phyloP scores from a whole-genome alignment of 2,329 filamentous ascomycete genomes.

The Penicillium sp. region DNA sequence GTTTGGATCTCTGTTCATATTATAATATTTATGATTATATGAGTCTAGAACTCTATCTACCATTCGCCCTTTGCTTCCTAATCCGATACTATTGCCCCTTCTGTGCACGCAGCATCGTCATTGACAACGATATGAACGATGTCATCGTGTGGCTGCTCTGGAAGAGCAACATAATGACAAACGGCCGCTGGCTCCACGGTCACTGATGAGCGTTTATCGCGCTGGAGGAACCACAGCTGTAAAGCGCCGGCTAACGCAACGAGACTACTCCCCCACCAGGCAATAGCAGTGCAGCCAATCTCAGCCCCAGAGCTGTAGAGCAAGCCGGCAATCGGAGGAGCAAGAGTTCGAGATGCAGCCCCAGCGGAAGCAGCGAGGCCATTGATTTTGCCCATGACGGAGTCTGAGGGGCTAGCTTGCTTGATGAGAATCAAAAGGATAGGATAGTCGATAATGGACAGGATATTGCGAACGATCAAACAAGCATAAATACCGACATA shows the following conservation, averaged over 20 bases:
- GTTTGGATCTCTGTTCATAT: no score
- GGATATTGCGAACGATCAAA: conserved; percentile 63
- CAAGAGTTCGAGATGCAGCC: conserved; percentile 67
- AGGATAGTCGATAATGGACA: conserved; percentile 67
- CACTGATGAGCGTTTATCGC: conserved; percentile 45
- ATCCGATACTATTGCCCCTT: not conserved
- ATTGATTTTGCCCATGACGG: conserved; percentile 67
- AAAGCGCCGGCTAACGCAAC: conserved; percentile 56
- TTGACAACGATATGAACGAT: conserved; percentile 32
- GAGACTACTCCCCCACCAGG: conserved; percentile 60
- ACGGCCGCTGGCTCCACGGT: conserved; percentile 37
- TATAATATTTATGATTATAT: not conserved
- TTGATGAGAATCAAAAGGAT: conserved; percentile 70
- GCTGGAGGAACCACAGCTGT: conserved; percentile 57
- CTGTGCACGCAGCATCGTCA: conserved; percentile 5
- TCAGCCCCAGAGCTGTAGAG: conserved; percentile 63
- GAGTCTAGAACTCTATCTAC: not conserved
- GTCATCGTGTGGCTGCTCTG: conserved; percentile 22
- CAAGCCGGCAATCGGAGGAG: conserved; percentile 65
- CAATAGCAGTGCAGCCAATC: conserved; percentile 58
- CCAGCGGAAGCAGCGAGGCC: conserved; percentile 69
- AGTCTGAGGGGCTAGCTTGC: conserved; percentile 63
- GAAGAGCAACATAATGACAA: conserved; percentile 24
- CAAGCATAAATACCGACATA: conserved; percentile 65
- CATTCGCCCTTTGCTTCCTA: not conserved